A percentile compares a stretch with the other conserved stretches of the same genome.
Evolutionary conservation across 169 alveolate genomes (phyloP).

Genomic region (Plasmodium inui): DNA sequence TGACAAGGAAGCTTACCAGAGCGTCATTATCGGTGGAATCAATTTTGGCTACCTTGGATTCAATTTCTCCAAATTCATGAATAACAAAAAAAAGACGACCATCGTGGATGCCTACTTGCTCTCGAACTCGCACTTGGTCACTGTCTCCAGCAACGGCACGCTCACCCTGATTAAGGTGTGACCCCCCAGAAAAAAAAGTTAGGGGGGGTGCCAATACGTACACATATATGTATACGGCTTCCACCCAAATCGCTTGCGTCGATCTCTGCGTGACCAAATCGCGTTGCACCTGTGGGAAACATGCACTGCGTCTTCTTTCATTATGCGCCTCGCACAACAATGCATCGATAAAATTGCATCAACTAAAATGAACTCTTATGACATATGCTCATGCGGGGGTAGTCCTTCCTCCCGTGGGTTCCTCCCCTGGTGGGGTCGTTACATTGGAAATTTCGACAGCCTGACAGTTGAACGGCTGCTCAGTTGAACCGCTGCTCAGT

Average conservation of each 20-base stretch:
- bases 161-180: conserved; percentile 24
- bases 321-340: not conserved
- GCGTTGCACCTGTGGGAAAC: not conserved
- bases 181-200: not conserved
- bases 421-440: not conserved
- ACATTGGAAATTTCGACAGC: not conserved
- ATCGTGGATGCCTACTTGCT: conserved; percentile 52
- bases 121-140: conserved; percentile 38
- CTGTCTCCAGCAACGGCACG: conserved; percentile 55
- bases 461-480: not conserved
- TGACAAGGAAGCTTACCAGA: conserved; percentile 52
- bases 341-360: not conserved
- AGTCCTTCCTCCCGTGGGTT: too few species aligned
- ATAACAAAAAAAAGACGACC: conserved; percentile 51
- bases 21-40: conserved; percentile 71
- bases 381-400: not conserved
- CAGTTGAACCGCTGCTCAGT: too few species aligned
- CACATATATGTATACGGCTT: not conserved
- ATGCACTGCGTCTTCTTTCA: not conserved
- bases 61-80: conserved; percentile 49
- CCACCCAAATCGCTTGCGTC: not conserved
- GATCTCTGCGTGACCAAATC: not conserved
- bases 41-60: conserved; percentile 66
- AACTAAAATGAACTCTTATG: not conserved
- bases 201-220: not conserved